A percentile compares a stretch with the other conserved stretches of the same genome.
phyloP scores from a whole-genome alignment of 1,284 basidiomycete genomes.

The Ceratobasidium sp. region DNA sequence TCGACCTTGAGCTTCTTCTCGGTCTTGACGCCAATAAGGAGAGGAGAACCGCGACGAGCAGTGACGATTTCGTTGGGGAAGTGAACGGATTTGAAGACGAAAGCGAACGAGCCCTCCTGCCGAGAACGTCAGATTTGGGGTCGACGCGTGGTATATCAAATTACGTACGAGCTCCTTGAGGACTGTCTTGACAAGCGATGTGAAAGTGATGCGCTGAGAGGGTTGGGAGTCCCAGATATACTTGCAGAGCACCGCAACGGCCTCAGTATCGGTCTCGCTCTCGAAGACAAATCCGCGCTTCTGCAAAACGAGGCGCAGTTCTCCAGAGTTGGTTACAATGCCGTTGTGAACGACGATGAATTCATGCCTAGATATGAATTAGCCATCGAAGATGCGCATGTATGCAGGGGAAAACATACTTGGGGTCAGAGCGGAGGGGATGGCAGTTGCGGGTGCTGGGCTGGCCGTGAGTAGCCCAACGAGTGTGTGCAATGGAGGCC shows the following conservation, averaged over 20 bases:
- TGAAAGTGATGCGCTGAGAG: constrained; percentile 90
- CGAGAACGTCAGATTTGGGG: background rate
- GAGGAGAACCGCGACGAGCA: constrained; percentile 95
- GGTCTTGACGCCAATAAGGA: constrained; percentile 98
- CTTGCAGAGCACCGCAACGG: constrained; percentile 95
- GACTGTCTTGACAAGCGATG: constrained; percentile 92
- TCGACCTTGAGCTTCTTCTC: constrained; percentile 99
- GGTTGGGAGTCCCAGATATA: constrained; percentile 96
- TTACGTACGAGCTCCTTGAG: constrained; percentile 86
- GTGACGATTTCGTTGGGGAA: constrained; percentile 97
- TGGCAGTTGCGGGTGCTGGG: constrained; percentile 93
- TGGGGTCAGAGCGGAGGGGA: constrained; percentile 88
- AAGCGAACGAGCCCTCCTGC: constrained; percentile 97
- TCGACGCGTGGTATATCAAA: background rate
- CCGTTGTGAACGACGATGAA: constrained; percentile 99
- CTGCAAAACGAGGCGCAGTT: constrained; percentile 92
- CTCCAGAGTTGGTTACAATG: constrained; percentile 95
- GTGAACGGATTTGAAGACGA: constrained; percentile 98
- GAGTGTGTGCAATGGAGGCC: constrained; percentile 98
- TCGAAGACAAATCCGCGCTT: constrained; percentile 96
- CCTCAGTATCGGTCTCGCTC: constrained; percentile 98
- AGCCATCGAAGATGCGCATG: constrained; percentile 27
- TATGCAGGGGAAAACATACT: constrained; percentile 51
- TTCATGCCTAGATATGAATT: constrained; percentile 61
- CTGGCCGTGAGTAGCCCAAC: constrained; percentile 99